Percentiles rank a stretch among this genome's conserved stretches.
Conservation (phyloP, 495 filamentous ascomycete species). For the Neurospora terricola region DNA sequence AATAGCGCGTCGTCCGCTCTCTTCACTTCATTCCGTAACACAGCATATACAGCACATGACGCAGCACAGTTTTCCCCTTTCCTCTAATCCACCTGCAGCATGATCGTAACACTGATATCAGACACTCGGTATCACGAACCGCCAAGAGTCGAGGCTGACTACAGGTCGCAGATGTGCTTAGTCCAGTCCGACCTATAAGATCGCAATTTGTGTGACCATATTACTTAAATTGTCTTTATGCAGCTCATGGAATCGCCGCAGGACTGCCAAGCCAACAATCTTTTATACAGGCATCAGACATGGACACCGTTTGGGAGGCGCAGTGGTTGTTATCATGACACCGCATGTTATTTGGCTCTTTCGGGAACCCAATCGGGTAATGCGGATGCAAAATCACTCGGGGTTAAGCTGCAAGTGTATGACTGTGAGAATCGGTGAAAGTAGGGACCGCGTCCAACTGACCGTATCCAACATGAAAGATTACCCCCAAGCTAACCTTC, state of each 20-base stretch:
- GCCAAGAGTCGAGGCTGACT: neutral
- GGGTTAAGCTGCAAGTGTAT: neutral
- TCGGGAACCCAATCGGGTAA: neutral
- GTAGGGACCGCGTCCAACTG: neutral
- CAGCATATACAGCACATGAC: neutral
- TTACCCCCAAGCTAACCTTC: neutral
- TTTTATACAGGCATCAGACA: neutral
- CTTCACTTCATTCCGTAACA: neutral
- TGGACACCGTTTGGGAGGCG: neutral
- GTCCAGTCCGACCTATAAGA: neutral
- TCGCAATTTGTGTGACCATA: neutral
- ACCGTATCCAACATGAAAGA: neutral
- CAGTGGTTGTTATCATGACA: neutral
- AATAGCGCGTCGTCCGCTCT: neutral
- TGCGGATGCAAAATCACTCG: neutral
- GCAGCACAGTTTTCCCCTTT: neutral
- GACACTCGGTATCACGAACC: neutral
- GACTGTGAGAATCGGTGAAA: neutral
- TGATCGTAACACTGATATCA: neutral
- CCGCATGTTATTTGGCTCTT: neutral
- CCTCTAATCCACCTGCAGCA: neutral
- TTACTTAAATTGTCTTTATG: neutral
- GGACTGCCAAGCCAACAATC: neutral
- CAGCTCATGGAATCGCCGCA: neutral
- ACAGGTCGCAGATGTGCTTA: neutral